These are phyloP conservation scores for Naganishia vishniacii DNA, from an alignment of 768 basidiomycete species.

Conservation along the genomic window DNA sequence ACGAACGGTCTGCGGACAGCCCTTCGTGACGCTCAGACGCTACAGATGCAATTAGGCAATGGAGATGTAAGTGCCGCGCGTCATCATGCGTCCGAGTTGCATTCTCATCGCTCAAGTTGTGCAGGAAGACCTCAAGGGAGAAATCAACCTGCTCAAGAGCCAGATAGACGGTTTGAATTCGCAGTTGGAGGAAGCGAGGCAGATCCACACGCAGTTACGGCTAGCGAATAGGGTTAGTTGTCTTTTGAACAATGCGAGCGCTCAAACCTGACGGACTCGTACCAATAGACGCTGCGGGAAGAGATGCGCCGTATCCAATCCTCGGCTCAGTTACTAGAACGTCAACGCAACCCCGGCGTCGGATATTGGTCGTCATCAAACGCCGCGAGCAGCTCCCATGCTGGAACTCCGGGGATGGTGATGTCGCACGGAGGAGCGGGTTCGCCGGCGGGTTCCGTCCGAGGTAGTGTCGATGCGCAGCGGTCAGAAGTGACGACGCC, in stretches of 20 bases:
- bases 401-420: slow-evolving; percentile 17
- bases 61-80: not conserved
- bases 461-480: slow-evolving; percentile 26
- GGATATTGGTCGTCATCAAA: slow-evolving; percentile 68
- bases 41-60: slow-evolving; percentile 29
- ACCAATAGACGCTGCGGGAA: slow-evolving; percentile 84
- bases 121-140: slow-evolving; percentile 49
- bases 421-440: slow-evolving; percentile 25
- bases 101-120: not conserved
- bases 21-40: slow-evolving; percentile 53
- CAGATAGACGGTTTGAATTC: slow-evolving; percentile 16
- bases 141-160: slow-evolving; percentile 19
- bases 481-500: not conserved
- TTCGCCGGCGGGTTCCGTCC: slow-evolving; percentile 23
- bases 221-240: slow-evolving; percentile 67
- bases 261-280: too few species aligned
- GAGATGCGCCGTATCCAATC: slow-evolving; percentile 93
- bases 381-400: slow-evolving; percentile 9
- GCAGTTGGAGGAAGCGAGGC: slow-evolving; percentile 66
- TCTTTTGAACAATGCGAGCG: too few species aligned
- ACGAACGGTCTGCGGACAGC: slow-evolving; percentile 47
- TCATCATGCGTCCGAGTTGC: not conserved
- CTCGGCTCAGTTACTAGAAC: slow-evolving; percentile 79
- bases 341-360: slow-evolving; percentile 85
- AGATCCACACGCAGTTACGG: slow-evolving; percentile 65